Conservation (phyloP, 1,139 yeast species). For the Diutina rugosa region DNA sequence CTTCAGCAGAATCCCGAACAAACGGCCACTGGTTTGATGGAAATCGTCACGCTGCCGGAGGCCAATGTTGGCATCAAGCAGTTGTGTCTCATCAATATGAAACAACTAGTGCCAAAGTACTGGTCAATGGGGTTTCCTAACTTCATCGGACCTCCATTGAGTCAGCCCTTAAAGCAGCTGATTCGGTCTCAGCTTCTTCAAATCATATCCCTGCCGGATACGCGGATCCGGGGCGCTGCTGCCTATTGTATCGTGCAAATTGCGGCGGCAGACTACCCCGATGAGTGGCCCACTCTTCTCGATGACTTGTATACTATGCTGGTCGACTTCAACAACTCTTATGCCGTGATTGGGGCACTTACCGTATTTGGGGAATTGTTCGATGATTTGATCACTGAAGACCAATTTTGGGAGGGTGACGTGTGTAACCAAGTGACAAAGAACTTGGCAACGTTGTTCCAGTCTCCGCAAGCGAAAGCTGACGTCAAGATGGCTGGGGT, state of each 20-base stretch:
- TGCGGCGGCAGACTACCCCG: constrained; percentile 86
- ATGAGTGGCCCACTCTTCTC: constrained; percentile 81
- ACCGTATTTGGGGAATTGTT: constrained; percentile 65
- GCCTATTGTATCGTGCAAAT: constrained; percentile 74
- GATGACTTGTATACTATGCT: constrained; percentile 31
- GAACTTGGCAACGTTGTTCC: constrained; percentile 31
- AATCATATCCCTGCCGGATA: constrained; percentile 35
- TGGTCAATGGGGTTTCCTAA: constrained; percentile 86
- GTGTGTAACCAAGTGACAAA: constrained; percentile 41
- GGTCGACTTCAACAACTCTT: constrained; percentile 15
- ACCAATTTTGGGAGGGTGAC: constrained; percentile 71
- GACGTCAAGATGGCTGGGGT: constrained; percentile 37
- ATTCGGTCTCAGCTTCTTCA: constrained; percentile 43
- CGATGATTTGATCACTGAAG: constrained; percentile 77
- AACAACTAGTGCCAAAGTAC: constrained; percentile 53
- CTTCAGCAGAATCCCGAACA: constrained; percentile 19
- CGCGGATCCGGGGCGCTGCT: constrained; percentile 56
- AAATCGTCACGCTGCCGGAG: constrained; percentile 11
- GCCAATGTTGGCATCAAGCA: constrained; percentile 20
- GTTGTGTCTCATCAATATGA: constrained; percentile 56
- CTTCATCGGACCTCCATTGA: constrained; percentile 55
- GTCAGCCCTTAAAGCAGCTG: constrained; percentile 34
- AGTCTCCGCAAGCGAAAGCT: constrained; percentile 13
- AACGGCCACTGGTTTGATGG: constrained; percentile 17
- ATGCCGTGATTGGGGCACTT: constrained; percentile 49